phyloP scores from a whole-genome alignment of 2,329 filamentous ascomycete genomes.

The Claviceps sp. region DNA sequence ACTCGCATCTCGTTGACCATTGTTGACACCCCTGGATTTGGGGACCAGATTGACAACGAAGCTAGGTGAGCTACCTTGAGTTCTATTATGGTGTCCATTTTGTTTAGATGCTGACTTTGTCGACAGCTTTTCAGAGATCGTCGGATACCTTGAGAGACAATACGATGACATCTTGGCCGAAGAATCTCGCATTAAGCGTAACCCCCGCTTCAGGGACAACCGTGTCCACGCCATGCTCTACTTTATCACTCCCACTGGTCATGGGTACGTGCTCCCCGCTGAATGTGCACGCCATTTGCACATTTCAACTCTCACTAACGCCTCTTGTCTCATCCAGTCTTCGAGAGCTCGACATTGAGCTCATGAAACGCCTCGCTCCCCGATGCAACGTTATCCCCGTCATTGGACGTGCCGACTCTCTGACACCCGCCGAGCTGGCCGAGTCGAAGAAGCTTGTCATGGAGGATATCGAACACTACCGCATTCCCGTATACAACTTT shows the following conservation, averaged over 20 bases:
- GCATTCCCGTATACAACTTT: constrained; percentile 99
- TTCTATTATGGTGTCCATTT: neutral
- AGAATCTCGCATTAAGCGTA: constrained; percentile 99
- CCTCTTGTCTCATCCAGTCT: constrained; percentile 41
- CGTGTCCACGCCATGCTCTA: constrained; percentile 96
- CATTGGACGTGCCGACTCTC: constrained; percentile 94
- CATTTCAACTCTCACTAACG: constrained; percentile 1
- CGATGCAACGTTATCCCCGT: constrained; percentile 98
- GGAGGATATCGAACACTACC: constrained; percentile 99
- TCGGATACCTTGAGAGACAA: constrained; percentile 96
- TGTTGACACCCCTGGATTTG: constrained; percentile 95
- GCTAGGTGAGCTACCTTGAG: constrained; percentile 51
- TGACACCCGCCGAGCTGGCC: constrained; percentile 89
- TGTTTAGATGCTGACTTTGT: neutral
- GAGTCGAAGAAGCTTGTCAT: constrained; percentile 99
- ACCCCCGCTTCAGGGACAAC: constrained; percentile 98
- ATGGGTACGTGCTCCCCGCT: constrained; percentile 49
- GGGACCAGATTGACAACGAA: constrained; percentile 98
- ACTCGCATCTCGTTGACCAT: constrained; percentile 97
- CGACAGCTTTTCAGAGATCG: constrained; percentile 84
- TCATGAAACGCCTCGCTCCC: constrained; percentile 98
- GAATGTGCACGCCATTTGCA: neutral
- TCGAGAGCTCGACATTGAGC: constrained; percentile 95
- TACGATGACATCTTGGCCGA: constrained; percentile 98
- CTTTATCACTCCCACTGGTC: constrained; percentile 97